Evolutionary conservation across 179 eudicot genomes (phyloP).

Genomic region (Gypsophila paniculata): DNA sequence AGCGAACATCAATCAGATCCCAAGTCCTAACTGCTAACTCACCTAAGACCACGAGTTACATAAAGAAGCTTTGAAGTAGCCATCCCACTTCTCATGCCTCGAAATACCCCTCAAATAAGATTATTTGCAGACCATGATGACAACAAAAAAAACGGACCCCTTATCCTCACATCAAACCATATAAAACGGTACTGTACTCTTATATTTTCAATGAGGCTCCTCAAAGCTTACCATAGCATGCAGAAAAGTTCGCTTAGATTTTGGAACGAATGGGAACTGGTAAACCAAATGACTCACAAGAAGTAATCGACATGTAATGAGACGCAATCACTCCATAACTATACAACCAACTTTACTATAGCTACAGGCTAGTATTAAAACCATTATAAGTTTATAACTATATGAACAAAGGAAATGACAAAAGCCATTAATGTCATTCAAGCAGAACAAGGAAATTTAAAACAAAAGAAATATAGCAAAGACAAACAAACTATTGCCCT

Average conservation of each 20-base stretch:
- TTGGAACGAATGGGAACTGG: background rate
- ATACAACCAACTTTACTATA: conserved; percentile 11
- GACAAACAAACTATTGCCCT: background rate
- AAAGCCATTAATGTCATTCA: background rate
- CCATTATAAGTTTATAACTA: too few species aligned
- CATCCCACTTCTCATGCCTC: background rate
- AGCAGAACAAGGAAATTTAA: background rate
- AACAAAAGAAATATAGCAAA: background rate
- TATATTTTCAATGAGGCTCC: background rate
- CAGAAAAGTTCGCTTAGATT: conserved; percentile 7
- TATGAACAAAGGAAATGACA: background rate
- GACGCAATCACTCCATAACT: background rate
- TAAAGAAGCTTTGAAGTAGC: too few species aligned
- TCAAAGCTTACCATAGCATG: conserved; percentile 6
- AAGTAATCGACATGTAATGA: background rate
- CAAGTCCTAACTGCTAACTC: background rate
- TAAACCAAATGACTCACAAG: background rate
- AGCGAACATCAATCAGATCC: background rate
- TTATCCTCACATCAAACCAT: background rate
- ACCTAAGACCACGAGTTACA: background rate
- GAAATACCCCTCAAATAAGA: background rate
- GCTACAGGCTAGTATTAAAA: background rate
- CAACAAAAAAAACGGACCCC: background rate
- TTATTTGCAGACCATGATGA: background rate
- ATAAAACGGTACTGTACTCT: background rate